phyloP scores from a whole-genome alignment of 1,284 basidiomycete species.

The Cutaneotrichosporon sp. region DNA sequence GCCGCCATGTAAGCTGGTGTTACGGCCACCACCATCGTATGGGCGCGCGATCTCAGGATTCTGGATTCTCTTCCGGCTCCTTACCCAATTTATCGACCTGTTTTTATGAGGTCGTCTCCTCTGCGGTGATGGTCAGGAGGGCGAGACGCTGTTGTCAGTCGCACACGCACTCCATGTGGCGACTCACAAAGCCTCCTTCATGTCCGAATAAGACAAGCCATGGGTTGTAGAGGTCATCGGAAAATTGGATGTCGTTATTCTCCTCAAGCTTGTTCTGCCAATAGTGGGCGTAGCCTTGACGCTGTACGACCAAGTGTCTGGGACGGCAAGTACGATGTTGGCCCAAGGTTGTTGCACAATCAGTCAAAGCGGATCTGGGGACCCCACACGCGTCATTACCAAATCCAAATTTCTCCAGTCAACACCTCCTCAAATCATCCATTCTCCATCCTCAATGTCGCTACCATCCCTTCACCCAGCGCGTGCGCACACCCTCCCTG shows the following conservation, averaged over 20 bases:
- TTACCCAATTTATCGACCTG: constrained; percentile 61
- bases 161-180: neutral
- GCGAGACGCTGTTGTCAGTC: constrained; percentile 34
- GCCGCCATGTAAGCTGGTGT: neutral
- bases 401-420: neutral
- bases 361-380: neutral
- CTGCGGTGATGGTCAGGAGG: constrained; percentile 33
- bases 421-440: neutral
- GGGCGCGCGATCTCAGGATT: neutral
- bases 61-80: constrained; percentile 24
- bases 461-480: constrained; percentile 1
- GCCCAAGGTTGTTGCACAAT: too few relatives aligned
- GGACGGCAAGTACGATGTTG: too few relatives aligned
- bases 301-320: constrained; percentile 50
- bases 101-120: constrained; percentile 55
- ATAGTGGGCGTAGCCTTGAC: constrained; percentile 66
- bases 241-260: constrained; percentile 65
- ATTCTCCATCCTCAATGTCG: neutral
- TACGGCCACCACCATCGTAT: neutral
- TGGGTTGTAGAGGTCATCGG: constrained; percentile 63
- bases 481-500: neutral
- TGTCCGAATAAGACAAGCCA: constrained; percentile 74
- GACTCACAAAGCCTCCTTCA: constrained; percentile 80
- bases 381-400: neutral
- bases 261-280: constrained; percentile 70